Evolutionary conservation across 257 asterid species (phyloP), one percentile per base, ranked within the genome.

Genomic region (Forsythia suspensa): DNA sequence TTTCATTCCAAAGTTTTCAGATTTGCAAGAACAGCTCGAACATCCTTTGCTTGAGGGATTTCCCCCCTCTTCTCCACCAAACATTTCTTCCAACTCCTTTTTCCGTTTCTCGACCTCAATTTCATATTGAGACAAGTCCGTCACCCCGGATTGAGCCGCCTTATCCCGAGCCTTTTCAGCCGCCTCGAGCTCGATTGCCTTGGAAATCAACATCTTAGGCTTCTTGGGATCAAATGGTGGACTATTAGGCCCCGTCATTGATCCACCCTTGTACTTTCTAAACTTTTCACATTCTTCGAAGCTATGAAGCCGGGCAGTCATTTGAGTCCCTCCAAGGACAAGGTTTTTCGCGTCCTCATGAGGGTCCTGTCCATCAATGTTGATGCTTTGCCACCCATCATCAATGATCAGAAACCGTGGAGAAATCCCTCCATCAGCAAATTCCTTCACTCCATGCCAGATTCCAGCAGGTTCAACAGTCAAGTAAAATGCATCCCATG

Each of bases 361-460:
- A 16, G 74, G 77, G 75, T 72, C 70, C 73, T 73, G 79, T 0
- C 55, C 84, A 4, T 76, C 84, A 8, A 77, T 13, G 71, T 68
- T 82, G 80, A 83, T 63, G 15, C 82, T 76, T 34, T 83, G 87
- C 87, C 87, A 83, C 0, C 87, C 87, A 61, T 83, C 87, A 7
- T 83, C 87, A 36, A 83, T 80, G 74, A 83, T 73, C 44, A 83
- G 20, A 43, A 83, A 83, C 24, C 81, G 76, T 10, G 77, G 82
- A 37, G 80, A 55, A 61, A 81, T 37, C 20, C 84, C 84, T 15
- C 84, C 84, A 2, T 74, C 79, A 0, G 77, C 72, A n/a, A 83
- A 70, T 69, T 77, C 77, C 46, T 51, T 73, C 77, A 72, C 76
- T 7, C 63, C 76, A 6, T 72, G 52, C 76, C 61, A 72, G n/a